These are phyloP conservation scores for Hypholoma fasciculare DNA, from an alignment of 768 basidiomycete genomes.

Conservation along the genomic window DNA sequence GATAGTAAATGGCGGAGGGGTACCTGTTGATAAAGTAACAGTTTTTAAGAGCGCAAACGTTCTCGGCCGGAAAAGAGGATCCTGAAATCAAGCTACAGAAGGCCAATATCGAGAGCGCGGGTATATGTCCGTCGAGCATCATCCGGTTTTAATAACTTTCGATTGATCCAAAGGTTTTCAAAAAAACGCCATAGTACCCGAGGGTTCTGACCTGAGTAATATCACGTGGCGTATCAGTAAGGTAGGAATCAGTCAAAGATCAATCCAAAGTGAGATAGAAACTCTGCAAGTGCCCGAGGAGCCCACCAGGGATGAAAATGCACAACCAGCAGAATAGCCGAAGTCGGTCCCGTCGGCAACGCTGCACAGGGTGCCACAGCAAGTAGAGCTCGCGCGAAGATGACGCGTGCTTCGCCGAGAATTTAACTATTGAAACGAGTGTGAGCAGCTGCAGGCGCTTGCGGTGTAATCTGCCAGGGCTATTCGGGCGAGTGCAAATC, in stretches of 20 bases:
- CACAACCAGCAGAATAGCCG: background rate
- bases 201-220: background rate
- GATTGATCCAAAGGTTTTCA: background rate
- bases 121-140: background rate
- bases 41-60: background rate
- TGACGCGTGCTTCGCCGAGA: too few relatives aligned
- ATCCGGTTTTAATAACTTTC: background rate
- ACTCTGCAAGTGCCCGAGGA: background rate
- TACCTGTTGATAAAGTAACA: background rate
- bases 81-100: background rate
- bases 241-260: background rate
- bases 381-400: too few relatives aligned
- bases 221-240: background rate
- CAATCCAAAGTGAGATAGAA: background rate
- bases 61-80: background rate
- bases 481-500: too few relatives aligned
- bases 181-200: slow-evolving; percentile 1
- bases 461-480: too few relatives aligned
- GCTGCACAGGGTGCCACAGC: background rate
- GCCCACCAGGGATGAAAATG: background rate
- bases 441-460: too few relatives aligned
- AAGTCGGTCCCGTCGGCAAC: background rate
- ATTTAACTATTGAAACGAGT: too few relatives aligned
- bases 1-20: background rate
- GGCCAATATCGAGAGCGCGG: background rate